phyloP scores from a whole-genome alignment of 148 eudicot species.

The Amaranthus palmeri region DNA sequence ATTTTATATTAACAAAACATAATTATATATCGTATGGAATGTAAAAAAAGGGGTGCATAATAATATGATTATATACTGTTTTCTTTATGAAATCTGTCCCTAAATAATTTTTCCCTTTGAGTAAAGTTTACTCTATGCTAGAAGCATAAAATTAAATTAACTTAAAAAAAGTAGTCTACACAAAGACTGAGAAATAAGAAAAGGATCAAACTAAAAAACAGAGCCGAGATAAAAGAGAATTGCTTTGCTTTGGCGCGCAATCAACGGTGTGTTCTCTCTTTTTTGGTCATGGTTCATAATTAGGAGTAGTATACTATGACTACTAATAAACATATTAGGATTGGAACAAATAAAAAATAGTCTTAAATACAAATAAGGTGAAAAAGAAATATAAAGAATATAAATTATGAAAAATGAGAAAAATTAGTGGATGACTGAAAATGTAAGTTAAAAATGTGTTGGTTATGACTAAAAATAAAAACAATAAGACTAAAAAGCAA shows the following conservation, averaged over 20 bases:
- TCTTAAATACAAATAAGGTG: too few relatives aligned
- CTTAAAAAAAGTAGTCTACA: neutral
- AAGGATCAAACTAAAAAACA: neutral
- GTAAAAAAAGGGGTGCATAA: too few relatives aligned
- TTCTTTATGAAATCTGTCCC: too few relatives aligned
- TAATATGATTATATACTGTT: too few relatives aligned
- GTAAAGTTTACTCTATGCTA: slow-evolving; percentile 9
- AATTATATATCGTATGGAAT: neutral
- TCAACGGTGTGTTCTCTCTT: slow-evolving; percentile 11
- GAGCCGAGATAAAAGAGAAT: neutral
- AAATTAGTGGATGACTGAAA: too few relatives aligned
- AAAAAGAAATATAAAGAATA: too few relatives aligned
- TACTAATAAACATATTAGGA: neutral
- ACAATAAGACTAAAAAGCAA: too few relatives aligned
- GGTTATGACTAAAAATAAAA: too few relatives aligned
- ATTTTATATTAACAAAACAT: neutral
- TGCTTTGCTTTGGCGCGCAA: slow-evolving; percentile 30
- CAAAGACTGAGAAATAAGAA: neutral
- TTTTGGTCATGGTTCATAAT: slow-evolving; percentile 2
- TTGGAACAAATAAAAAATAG: too few relatives aligned
- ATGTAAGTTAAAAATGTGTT: too few relatives aligned
- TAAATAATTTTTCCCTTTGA: neutral
- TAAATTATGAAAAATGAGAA: too few relatives aligned
- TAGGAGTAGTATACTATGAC: neutral
- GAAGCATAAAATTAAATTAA: slow-evolving; percentile 2